Base-by-base conservation (phyloP, 225 moss, liverwort and hornwort genomes). In the Neckera pumila region DNA sequence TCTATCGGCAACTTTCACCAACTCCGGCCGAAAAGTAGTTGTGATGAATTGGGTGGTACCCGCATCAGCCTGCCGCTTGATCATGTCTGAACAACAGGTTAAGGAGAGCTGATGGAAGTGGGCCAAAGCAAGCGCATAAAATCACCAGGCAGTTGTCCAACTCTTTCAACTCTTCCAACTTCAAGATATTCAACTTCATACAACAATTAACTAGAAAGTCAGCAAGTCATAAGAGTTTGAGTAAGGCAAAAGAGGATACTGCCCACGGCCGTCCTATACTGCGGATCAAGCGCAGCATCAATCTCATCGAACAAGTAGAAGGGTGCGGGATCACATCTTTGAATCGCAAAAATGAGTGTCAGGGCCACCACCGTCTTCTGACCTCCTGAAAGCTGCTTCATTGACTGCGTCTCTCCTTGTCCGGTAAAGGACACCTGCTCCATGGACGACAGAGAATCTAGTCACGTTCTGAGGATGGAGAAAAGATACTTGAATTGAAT, bases 351-450 rank as follows among this genome's bases (percentile, higher is more conserved):
- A 85, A 96, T 97, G 51, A 97, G 93, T 13, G 96, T 95, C 65
- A 97, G 79, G 87, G 97, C 96, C 84, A 97, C 97, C 89, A 96
- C 96, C 28, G 96, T 97, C 82, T 97, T 97, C 69, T 97, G 97
- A 12, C 97, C 97, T 79, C 97, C 97, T 84, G 97, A 97, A 59
- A 97, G 94, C 89, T 97, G 96, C 90, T 97, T 97, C 97, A 97
- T 97, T 47, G 96, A 96, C 89, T 97, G 97, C 70, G 97, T 96
- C 90, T 97, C 97, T 77, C 95, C 97, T 92, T 97, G 97, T 63
- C 97, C 97, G 54, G 95, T 96, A 84, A 97, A 97, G 22, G 96
- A 96, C 66, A 88, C 88, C 83, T 88, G 81, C 82, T 63, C 87
- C 51, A 63, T 9, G 62, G 17, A 87, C 38, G 40, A 76, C 75